Evolutionary conservation across 495 filamentous ascomycete species (phyloP).

Genomic region (Parathielavia hyrcaniae): DNA sequence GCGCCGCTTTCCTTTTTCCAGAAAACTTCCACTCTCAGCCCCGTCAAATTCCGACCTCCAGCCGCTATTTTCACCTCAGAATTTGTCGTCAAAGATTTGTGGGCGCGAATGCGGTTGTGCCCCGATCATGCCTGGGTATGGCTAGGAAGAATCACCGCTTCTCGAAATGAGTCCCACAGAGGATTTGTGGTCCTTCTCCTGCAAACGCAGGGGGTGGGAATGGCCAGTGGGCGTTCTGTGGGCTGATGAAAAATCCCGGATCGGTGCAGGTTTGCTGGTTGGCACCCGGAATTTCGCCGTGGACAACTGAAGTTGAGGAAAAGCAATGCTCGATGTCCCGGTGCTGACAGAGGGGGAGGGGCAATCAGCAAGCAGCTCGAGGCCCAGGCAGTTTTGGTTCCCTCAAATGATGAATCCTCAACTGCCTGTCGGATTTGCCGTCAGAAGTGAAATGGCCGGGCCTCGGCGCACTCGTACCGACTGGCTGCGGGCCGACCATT

Average conservation of each 20-base stretch:
- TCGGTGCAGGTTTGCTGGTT: constrained; percentile 10
- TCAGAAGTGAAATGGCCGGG: no score
- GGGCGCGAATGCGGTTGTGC: constrained; percentile 3
- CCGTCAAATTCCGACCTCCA: constrained; percentile 7
- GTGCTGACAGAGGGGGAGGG: constrained; percentile 14
- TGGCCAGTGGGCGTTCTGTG: not conserved
- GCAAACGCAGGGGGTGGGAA: constrained; percentile 11
- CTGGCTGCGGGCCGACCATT: constrained; percentile 11
- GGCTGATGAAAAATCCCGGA: constrained; percentile 3
- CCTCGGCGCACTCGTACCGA: constrained; percentile 7
- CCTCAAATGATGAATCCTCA: not conserved
- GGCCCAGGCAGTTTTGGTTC: constrained; percentile 3
- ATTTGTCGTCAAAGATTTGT: constrained; percentile 13
- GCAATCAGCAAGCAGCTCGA: constrained; percentile 17
- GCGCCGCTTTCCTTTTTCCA: constrained; percentile 13
- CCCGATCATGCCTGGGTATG: constrained; percentile 9
- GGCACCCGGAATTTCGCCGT: constrained; percentile 19
- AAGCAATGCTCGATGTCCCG: constrained; percentile 5
- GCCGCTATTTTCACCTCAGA: constrained; percentile 7
- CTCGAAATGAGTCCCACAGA: not conserved
- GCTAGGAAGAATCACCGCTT: constrained; percentile 9
- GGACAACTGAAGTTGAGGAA: not conserved
- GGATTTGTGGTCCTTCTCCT: constrained; percentile 1
- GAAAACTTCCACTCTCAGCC: constrained; percentile 4
- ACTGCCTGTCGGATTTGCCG: constrained; percentile 1